Evolutionary conservation across 345 rosid genomes (phyloP), one percentile per base, ranked within the genome.

Genomic region (Moricandia arvensis): DNA sequence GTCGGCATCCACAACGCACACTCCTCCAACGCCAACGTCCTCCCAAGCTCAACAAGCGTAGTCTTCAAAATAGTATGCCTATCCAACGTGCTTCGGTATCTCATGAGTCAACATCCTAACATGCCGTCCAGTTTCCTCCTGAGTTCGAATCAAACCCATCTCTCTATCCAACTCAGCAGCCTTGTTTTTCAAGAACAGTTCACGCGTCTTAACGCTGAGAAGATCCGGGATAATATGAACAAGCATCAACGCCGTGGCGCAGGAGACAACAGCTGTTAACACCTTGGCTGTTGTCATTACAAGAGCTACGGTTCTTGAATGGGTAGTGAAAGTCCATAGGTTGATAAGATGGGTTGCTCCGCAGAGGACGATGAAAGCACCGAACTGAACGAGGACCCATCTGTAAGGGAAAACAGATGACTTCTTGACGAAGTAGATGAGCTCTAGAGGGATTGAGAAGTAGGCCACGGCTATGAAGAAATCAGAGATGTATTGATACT

Each of bases 1-100:
- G 98, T 96, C 27, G 99, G 99, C 99, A 96, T 96, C 99, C 99
- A 96, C 83, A 93, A 79, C 9, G 98, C 97, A 78, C 99, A 96
- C 77, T 96, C 99, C 79, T 96, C 98, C 80, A 96, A 69, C 18
- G 80, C 93, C 78, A 96, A 81, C 6, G 99, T 93, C 74, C 98
- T 83, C 12, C 97, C 98, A 66, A 96, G 86, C 79, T 96, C 99
- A 78, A 96, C 86, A 54, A 96, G 99, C 3, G 98, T 96, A 41
- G 98, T 93, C 78, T 80, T 93, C 13, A 96, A 77, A 61, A 96
- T 96, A 15, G 97, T 96, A 64, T 93, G 99, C 27, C 99, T 83
- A 69, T 95, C 96, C 16, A 95, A 84, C n/a, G 99, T 95, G 76
- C 99, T 90, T 80, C 96, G 84, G 84, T 69, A 95, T 93, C 73